Evolutionary conservation across 2,329 filamentous ascomycete species (phyloP).

Genomic region (Leptographium procerum): DNA sequence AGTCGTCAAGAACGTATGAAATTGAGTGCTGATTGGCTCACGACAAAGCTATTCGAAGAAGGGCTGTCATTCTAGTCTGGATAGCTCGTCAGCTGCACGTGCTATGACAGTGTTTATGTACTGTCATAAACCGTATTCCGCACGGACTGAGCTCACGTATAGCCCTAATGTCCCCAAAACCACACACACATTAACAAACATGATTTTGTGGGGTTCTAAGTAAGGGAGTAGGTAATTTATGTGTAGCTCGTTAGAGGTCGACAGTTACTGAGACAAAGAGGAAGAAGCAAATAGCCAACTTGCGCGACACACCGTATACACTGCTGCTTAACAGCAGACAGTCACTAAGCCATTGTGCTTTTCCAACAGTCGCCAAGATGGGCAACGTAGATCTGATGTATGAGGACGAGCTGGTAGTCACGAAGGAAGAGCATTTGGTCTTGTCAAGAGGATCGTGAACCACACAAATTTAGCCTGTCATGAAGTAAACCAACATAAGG

Average conservation of each 20-base stretch:
- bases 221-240: not conserved
- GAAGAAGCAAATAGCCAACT: not conserved
- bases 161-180: not conserved
- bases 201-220: not conserved
- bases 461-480: not conserved
- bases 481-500: not conserved
- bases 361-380: not conserved
- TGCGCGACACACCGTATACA: slow-evolving; percentile 1
- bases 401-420: too few species aligned
- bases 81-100: not conserved
- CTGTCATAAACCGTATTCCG: not conserved
- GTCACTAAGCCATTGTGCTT: not conserved
- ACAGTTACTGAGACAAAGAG: not conserved
- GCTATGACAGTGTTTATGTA: not conserved
- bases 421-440: too few species aligned
- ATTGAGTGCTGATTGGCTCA: too few species aligned
- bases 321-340: not conserved
- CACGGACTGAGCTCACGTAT: not conserved
- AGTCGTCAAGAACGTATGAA: too few species aligned
- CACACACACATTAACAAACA: not conserved
- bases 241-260: not conserved
- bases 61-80: too few species aligned
- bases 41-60: too few species aligned
- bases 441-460: not conserved
- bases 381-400: too few species aligned